Evolutionary conservation across 139 green algal species (phyloP).

Genomic region (Picochlorum sp.): DNA sequence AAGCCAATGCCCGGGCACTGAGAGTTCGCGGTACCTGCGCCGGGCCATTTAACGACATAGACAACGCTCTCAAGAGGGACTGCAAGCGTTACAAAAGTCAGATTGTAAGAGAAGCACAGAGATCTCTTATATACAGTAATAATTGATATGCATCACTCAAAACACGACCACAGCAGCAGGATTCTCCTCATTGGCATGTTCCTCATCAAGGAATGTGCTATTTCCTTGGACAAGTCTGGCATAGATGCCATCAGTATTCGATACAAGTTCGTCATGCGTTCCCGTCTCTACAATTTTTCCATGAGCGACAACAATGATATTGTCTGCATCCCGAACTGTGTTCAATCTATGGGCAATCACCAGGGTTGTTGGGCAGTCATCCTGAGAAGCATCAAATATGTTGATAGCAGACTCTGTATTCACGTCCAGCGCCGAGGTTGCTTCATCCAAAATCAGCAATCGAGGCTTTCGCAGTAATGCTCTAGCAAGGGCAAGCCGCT

Average conservation of each 20-base stretch:
- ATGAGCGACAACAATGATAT: conserved; percentile 20
- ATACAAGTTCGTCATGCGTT: conserved; percentile 6
- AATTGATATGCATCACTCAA: too few relatives aligned
- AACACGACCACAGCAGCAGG: neutral
- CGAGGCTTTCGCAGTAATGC: conserved; percentile 45
- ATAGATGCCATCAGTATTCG: conserved; percentile 9
- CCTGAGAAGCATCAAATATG: conserved; percentile 2
- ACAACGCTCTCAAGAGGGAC: too few relatives aligned
- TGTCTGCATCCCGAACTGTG: conserved; percentile 21
- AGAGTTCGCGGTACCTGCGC: too few relatives aligned
- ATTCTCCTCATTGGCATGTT: neutral
- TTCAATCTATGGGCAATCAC: conserved; percentile 38
- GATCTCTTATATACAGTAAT: too few relatives aligned
- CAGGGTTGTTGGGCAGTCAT: conserved; percentile 9
- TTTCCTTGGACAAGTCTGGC: neutral
- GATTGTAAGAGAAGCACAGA: too few relatives aligned
- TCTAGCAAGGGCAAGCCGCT: conserved; percentile 64
- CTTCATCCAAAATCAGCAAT: conserved; percentile 60
- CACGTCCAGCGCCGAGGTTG: conserved; percentile 56
- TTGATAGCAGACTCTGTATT: conserved; percentile 12
- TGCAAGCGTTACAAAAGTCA: too few relatives aligned
- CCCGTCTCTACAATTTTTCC: conserved; percentile 23
- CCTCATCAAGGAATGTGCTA: neutral
- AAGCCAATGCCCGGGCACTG: too few relatives aligned
- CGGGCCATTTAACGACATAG: too few relatives aligned